Conservation (phyloP, 495 filamentous ascomycete genomes). For the Opeltia flavorubescens region DNA sequence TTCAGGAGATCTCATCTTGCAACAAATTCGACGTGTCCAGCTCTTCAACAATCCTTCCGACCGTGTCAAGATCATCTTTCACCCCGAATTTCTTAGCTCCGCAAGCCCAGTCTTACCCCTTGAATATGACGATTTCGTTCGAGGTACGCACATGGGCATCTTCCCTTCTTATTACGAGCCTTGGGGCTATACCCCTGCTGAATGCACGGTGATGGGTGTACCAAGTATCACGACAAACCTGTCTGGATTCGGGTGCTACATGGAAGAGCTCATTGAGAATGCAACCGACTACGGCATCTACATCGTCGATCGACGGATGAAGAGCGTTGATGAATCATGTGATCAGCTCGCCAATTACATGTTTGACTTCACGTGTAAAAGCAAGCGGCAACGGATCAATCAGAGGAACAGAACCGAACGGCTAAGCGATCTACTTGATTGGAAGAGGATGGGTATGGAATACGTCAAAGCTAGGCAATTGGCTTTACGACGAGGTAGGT, state of each 20-base stretch:
- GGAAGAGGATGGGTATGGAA: conserved; percentile 99
- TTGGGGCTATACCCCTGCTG: conserved; percentile 96
- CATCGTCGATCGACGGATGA: conserved; percentile 89
- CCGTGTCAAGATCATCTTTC: conserved; percentile 94
- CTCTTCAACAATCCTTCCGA: conserved; percentile 93
- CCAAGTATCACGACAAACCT: conserved; percentile 97
- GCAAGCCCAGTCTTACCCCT: conserved; percentile 88
- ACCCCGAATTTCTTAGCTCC: conserved; percentile 93
- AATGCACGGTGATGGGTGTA: conserved; percentile 98
- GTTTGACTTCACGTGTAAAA: conserved; percentile 92
- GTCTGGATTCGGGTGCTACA: conserved; percentile 96
- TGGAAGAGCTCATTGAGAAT: conserved; percentile 98
- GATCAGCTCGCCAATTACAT: conserved; percentile 87
- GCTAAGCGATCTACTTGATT: conserved; percentile 86
- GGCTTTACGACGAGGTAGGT: conserved; percentile 62
- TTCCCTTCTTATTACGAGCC: conserved; percentile 98
- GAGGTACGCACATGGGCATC: conserved; percentile 86
- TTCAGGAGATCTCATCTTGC: conserved; percentile 80
- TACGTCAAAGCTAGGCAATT: conserved; percentile 95
- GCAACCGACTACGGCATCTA: conserved; percentile 97
- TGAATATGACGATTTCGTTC: conserved; percentile 97
- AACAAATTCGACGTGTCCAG: conserved; percentile 90
- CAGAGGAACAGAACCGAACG: conserved; percentile 96
- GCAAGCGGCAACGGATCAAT: conserved; percentile 90
- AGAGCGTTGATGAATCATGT: conserved; percentile 94